Percentiles rank a stretch among this genome's conserved stretches.
Conservation (phyloP, 2,329 filamentous ascomycete genomes). For the Xylaria hypoxylon region DNA sequence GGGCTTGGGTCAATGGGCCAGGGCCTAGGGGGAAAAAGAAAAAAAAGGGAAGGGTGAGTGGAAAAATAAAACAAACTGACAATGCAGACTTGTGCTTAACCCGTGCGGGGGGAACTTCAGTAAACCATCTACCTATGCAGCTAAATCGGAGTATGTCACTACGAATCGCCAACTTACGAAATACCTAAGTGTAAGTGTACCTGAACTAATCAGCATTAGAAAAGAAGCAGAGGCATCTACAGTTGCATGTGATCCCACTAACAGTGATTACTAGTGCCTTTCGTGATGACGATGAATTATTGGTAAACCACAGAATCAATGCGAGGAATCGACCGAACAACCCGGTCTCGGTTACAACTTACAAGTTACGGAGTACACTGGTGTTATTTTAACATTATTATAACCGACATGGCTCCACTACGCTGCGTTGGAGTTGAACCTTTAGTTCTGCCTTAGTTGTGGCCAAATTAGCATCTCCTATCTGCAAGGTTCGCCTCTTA, state of each 20-base stretch:
- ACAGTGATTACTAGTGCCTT: background rate
- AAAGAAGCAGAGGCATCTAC: conserved; percentile 1
- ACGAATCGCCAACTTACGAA: conserved; percentile 3
- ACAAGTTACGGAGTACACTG: conserved; percentile 11
- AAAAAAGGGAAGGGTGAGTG: background rate
- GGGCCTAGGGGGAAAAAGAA: conserved; percentile 3
- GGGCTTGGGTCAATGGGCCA: conserved; percentile 30
- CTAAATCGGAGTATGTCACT: conserved; percentile 8
- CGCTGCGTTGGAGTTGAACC: conserved; percentile 18
- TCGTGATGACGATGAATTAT: background rate
- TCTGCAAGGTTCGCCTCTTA: background rate
- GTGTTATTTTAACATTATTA: conserved; percentile 28
- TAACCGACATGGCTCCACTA: conserved; percentile 25
- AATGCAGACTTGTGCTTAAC: conserved; percentile 6
- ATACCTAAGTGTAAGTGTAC: conserved; percentile 8
- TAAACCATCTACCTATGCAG: background rate
- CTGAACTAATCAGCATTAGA: background rate
- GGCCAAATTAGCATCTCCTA: conserved; percentile 35
- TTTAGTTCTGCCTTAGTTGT: conserved; percentile 5
- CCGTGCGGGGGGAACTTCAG: conserved; percentile 12
- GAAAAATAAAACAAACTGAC: background rate
- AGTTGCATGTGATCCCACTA: background rate
- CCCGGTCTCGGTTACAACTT: conserved; percentile 13
- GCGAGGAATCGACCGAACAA: conserved; percentile 15
- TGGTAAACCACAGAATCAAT: conserved; percentile 7